Evolutionary conservation across 164 flowering plant genomes (phyloP).

Genomic region (grape (Vitis vinifera)): DNA sequence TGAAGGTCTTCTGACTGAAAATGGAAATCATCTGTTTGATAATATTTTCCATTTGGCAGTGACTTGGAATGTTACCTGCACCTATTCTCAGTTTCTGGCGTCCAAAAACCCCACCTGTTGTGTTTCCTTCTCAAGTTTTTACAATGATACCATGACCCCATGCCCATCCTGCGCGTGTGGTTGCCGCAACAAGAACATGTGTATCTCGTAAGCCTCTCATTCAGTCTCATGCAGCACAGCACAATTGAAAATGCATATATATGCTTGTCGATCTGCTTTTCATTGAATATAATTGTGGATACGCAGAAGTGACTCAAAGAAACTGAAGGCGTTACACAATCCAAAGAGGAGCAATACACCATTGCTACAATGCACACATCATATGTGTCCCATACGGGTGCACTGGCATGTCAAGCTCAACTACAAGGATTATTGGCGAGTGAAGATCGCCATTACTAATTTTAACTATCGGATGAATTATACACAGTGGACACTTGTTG

Average conservation of each 20-base stretch:
- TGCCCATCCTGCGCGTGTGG: constrained; percentile 79
- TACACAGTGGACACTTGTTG: constrained; percentile 75
- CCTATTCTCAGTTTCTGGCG: constrained; percentile 80
- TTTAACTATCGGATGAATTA: constrained; percentile 76
- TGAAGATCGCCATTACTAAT: constrained; percentile 66
- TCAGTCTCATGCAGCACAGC: neutral
- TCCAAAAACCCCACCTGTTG: constrained; percentile 68
- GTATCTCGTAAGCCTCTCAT: constrained; percentile 46
- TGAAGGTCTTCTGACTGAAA: neutral
- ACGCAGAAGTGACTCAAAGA: constrained; percentile 60
- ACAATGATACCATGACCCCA: constrained; percentile 63
- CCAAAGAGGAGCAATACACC: constrained; percentile 61
- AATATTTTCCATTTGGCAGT: constrained; percentile 43
- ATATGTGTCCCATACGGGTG: constrained; percentile 67
- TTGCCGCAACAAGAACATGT: constrained; percentile 59
- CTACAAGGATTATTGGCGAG: constrained; percentile 81
- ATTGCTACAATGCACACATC: constrained; percentile 64
- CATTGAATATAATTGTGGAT: neutral
- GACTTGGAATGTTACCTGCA: constrained; percentile 93
- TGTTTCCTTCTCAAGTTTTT: constrained; percentile 75
- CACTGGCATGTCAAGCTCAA: constrained; percentile 75
- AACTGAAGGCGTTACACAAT: constrained; percentile 53
- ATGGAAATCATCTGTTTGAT: neutral
- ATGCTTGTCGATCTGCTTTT: neutral
- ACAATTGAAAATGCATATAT: neutral